phyloP scores from a whole-genome alignment of 1,139 yeast species.

The Spencermartinsiella ligniputridi region DNA sequence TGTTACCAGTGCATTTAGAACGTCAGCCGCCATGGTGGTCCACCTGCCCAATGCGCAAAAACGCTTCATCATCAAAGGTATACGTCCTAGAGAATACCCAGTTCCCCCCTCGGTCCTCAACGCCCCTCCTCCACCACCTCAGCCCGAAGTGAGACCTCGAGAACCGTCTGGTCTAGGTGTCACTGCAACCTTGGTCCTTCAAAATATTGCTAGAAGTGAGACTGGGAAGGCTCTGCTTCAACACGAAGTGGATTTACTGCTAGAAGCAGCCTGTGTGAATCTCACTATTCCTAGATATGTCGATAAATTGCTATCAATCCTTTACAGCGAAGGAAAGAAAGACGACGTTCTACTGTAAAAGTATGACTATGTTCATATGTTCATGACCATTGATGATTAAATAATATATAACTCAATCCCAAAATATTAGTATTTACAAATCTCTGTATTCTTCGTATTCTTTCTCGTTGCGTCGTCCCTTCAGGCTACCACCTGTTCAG shows the following conservation, averaged over 20 bases:
- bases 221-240: slow-evolving; percentile 30
- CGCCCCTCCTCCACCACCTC: slow-evolving; percentile 7
- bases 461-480: too few species aligned
- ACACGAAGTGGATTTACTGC: slow-evolving; percentile 22
- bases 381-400: not conserved
- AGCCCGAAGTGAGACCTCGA: slow-evolving; percentile 10
- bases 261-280: slow-evolving; percentile 26
- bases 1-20: slow-evolving; percentile 86
- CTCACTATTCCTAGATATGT: slow-evolving; percentile 21
- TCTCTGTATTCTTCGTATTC: too few species aligned
- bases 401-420: too few species aligned
- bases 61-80: slow-evolving; percentile 88
- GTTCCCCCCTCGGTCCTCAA: slow-evolving; percentile 36
- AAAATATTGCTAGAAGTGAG: slow-evolving; percentile 34
- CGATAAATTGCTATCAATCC: slow-evolving; percentile 18
- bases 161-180: slow-evolving; percentile 32
- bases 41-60: slow-evolving; percentile 53
- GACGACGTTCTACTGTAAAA: not conserved
- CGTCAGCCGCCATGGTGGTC: slow-evolving; percentile 91
- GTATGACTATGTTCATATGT: not conserved
- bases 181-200: slow-evolving; percentile 36
- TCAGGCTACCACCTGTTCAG: not conserved
- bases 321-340: not conserved
- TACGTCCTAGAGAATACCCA: slow-evolving; percentile 57
- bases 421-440: not conserved